Conservation (phyloP, 2,329 filamentous ascomycete species). For the Hymenoscyphus albidus region DNA sequence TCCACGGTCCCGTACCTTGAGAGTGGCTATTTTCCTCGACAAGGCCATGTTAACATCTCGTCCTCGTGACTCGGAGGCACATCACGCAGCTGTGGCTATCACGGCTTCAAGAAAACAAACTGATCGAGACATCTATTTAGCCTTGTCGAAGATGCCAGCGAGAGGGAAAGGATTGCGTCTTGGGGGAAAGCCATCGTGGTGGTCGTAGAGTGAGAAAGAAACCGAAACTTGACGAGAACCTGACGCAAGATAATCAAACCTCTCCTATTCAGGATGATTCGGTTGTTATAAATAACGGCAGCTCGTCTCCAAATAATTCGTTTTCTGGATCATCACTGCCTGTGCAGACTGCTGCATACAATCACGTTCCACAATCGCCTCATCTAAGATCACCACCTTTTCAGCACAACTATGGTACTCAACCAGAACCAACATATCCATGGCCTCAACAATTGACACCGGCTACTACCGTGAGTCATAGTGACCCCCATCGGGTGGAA, state of each 20-base stretch:
- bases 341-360: not conserved
- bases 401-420: slow-evolving; percentile 22
- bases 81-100: no score
- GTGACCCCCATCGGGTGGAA: slow-evolving; percentile 24
- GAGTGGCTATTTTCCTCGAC: not conserved
- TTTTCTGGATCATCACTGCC: slow-evolving; percentile 5
- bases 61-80: no score
- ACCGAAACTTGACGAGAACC: slow-evolving; percentile 25
- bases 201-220: slow-evolving; percentile 34
- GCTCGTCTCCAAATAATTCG: slow-evolving; percentile 5
- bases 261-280: slow-evolving; percentile 10
- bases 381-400: slow-evolving; percentile 16
- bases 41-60: not conserved
- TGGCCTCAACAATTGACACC: slow-evolving; percentile 24
- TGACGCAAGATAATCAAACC: not conserved
- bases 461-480: slow-evolving; percentile 16
- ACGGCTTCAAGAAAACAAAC: not conserved
- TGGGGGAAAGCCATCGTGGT: slow-evolving; percentile 34
- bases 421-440: slow-evolving; percentile 15
- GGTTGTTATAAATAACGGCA: slow-evolving; percentile 8
- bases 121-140: slow-evolving; percentile 13
- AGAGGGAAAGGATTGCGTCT: slow-evolving; percentile 32
- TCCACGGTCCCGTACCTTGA: not conserved
- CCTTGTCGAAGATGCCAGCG: slow-evolving; percentile 35
- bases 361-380: slow-evolving; percentile 7